Evolutionary conservation across 2,329 filamentous ascomycete genomes (phyloP).

Genomic region (Fusarium hainanense): DNA sequence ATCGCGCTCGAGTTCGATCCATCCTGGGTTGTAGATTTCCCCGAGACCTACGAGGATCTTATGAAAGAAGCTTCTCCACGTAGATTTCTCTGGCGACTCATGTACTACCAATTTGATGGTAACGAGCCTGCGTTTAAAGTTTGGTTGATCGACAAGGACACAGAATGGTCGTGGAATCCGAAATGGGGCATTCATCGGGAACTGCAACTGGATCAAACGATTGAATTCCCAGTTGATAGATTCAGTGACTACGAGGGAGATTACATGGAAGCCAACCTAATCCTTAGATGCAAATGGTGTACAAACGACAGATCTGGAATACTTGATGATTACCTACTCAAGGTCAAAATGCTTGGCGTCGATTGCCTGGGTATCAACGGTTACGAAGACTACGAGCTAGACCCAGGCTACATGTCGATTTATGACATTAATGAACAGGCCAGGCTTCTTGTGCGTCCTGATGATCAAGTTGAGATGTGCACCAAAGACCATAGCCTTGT

Average conservation of each 20-base stretch:
- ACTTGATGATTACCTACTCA: no score
- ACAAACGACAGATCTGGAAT: background rate
- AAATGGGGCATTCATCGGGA: background rate
- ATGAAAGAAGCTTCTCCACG: background rate
- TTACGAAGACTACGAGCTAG: no score
- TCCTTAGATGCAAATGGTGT: background rate
- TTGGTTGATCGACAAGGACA: background rate
- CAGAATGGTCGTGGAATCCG: background rate
- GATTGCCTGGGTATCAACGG: no score
- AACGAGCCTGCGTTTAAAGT: accelerated
- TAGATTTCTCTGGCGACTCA: accelerated
- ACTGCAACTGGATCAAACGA: background rate
- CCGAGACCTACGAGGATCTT: background rate
- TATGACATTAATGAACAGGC: no score
- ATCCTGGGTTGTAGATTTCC: background rate
- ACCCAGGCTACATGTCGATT: no score
- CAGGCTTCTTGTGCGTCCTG: no score
- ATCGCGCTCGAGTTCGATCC: background rate
- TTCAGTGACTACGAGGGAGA: background rate
- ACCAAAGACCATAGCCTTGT: no score
- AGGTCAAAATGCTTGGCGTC: no score
- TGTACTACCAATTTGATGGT: background rate
- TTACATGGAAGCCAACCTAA: background rate
- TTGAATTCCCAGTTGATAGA: background rate
- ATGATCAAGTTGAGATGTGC: no score